Evolutionary conservation across 495 filamentous ascomycete genomes (phyloP).

Genomic region (Lichenothelia convexa): DNA sequence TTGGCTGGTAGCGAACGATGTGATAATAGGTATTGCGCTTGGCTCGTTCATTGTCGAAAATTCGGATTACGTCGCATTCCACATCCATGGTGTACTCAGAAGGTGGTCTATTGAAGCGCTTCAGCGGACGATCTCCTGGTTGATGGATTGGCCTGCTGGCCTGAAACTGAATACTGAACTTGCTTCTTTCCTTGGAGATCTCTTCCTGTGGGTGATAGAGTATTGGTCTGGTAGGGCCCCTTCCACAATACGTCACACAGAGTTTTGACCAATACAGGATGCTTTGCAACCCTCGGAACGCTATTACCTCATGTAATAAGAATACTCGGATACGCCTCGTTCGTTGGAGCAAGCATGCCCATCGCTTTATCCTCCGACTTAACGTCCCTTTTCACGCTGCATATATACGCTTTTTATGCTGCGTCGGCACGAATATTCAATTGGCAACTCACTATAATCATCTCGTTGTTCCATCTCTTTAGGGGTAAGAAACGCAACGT

Average conservation of each 20-base stretch:
- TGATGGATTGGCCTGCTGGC: constrained; percentile 96
- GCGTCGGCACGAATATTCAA: constrained; percentile 92
- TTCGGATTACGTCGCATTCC: constrained; percentile 61
- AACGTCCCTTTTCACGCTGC: constrained; percentile 74
- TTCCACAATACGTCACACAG: background rate
- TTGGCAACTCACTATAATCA: constrained; percentile 92
- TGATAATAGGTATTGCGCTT: constrained; percentile 93
- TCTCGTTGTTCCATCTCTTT: constrained; percentile 94
- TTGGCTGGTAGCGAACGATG: constrained; percentile 96
- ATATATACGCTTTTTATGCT: constrained; percentile 96
- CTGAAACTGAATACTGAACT: constrained; percentile 94
- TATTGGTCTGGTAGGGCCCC: constrained; percentile 63
- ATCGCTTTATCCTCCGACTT: constrained; percentile 93
- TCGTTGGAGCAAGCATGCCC: constrained; percentile 91
- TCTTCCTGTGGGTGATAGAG: constrained; percentile 96
- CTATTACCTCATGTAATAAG: constrained; percentile 72
- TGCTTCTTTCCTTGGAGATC: constrained; percentile 76
- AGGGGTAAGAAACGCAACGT: constrained; percentile 96
- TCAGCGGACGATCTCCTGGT: constrained; percentile 78
- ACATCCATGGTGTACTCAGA: constrained; percentile 60
- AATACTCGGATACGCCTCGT: constrained; percentile 85
- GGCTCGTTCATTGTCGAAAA: constrained; percentile 97
- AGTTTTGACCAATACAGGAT: constrained; percentile 27
- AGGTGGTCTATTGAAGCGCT: constrained; percentile 80
- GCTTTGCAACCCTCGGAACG: constrained; percentile 56